phyloP scores from a whole-genome alignment of 1,284 basidiomycete genomes.

The Phellopilus nigrolimitatus region DNA sequence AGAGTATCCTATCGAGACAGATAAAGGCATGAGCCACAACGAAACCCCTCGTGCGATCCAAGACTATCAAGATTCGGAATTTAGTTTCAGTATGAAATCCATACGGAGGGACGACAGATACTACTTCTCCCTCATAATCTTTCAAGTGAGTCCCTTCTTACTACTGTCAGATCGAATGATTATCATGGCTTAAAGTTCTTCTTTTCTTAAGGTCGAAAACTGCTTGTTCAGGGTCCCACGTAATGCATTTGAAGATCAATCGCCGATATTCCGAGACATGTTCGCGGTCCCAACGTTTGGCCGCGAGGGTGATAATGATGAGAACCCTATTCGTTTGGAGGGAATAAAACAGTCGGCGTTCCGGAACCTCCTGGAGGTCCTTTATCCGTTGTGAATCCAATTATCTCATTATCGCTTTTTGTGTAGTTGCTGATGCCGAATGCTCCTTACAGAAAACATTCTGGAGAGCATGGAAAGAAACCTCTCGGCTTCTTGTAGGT shows the following conservation, averaged over 20 bases:
- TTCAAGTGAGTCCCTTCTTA: neutral
- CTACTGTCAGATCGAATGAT: neutral
- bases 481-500: no score
- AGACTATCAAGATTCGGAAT: no score
- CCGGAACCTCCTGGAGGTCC: conserved; percentile 3
- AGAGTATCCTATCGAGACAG: no score
- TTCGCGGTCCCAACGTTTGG: neutral
- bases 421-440: neutral
- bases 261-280: conserved; percentile 10
- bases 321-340: conserved; percentile 6
- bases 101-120: neutral
- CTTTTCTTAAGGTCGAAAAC: conserved; percentile 15
- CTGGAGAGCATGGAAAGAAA: no score
- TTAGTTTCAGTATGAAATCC: no score
- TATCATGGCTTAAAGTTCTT: no score
- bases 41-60: no score
- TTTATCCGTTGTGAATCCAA: conserved; percentile 9
- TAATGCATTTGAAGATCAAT: conserved; percentile 10
- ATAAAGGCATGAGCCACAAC: no score
- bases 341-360: conserved; percentile 5
- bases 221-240: conserved; percentile 12
- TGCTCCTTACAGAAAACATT: neutral
- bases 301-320: neutral
- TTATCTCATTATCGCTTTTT: neutral
- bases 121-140: neutral